Evolutionary conservation across 768 basidiomycete species (phyloP), one percentile per base, ranked within the genome.

Genomic region (Auriscalpium orientale): DNA sequence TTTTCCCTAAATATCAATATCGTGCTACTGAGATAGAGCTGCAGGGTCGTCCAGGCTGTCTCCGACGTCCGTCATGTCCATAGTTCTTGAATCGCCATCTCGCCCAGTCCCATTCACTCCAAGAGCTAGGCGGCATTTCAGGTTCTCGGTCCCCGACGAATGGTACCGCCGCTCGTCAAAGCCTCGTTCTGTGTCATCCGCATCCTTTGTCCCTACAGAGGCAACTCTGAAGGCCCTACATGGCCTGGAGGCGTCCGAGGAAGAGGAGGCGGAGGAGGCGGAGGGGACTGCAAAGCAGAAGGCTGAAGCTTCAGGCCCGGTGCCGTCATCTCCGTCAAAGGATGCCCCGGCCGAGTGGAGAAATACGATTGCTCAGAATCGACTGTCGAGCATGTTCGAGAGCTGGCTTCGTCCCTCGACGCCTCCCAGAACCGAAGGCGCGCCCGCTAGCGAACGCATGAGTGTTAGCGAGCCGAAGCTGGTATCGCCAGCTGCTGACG

Each of bases 381-480:
- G 86, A 3, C 69, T 90, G 8, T 85, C 86, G 3, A 83, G 72
- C 53, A 71, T 90, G 46, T 84, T 90, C 55, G 81, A 83, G 22
- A 76, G 81, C 35, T 89, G 85, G 86, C 69, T 84, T 44, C 77
- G 76, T 21, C 70, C 72, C 36, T 56, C 70, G 10, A 63, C 76
- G 12, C 64, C 75, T 16, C 69, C 28, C 28, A 28, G 28, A 28
- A 48, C 16, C 46, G 16, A n/a, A 13, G 13, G 50, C 48, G 44
- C 75, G 20, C 36, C 57, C 40, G 18, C 54, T 44, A 37, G 55
- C 21, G 62, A 74, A 56, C 74, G 80, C 61, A 84, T 79, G 70
- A 84, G 76, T 56, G 83, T 89, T 53, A 91, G 89, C 66, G 89
- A 88, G 56, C 89, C 88, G 0, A 77, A 73, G 34, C 75, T 84